Conservation (phyloP, 441 rosid species). For the Aquilaria agallochum region DNA sequence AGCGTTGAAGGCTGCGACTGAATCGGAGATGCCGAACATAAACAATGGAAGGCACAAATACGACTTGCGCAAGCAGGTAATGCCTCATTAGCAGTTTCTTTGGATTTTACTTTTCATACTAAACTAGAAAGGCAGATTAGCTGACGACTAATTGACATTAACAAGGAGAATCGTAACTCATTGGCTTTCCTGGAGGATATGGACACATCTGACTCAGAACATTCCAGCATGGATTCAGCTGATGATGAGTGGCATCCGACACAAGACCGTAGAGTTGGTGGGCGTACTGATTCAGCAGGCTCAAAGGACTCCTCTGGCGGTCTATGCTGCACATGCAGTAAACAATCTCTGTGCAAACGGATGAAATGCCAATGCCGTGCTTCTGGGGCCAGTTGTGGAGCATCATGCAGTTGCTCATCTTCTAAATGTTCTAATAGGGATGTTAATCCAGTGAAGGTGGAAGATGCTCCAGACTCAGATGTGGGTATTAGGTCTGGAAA, state of each 20-base stretch:
- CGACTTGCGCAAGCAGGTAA: slow-evolving; percentile 60
- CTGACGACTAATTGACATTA: background rate
- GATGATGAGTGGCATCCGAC: slow-evolving; percentile 61
- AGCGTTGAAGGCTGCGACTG: slow-evolving; percentile 27
- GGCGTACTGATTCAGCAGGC: slow-evolving; percentile 27
- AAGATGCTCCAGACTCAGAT: slow-evolving; percentile 27
- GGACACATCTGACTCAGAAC: slow-evolving; percentile 87
- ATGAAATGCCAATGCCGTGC: slow-evolving; percentile 76
- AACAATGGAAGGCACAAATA: slow-evolving; percentile 34
- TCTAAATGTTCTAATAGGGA: slow-evolving; percentile 68
- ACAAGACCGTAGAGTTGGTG: slow-evolving; percentile 33
- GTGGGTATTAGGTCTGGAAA: slow-evolving; percentile 18
- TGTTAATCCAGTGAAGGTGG: slow-evolving; percentile 12
- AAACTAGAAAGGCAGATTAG: background rate
- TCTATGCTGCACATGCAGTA: slow-evolving; percentile 70
- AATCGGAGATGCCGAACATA: slow-evolving; percentile 19
- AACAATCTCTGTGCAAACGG: slow-evolving; percentile 69
- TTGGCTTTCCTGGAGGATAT: slow-evolving; percentile 61
- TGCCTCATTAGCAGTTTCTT: background rate
- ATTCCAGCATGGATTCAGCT: slow-evolving; percentile 42
- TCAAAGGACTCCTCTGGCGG: slow-evolving; percentile 22
- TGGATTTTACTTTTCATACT: slow-evolving; percentile 1
- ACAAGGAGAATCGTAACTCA: slow-evolving; percentile 52
- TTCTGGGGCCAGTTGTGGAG: slow-evolving; percentile 56
- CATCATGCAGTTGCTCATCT: slow-evolving; percentile 63